Percentiles rank a stretch among this genome's conserved stretches.
Evolutionary conservation across 495 filamentous ascomycete species (phyloP).

Genomic region (Delitschia confertaspora): DNA sequence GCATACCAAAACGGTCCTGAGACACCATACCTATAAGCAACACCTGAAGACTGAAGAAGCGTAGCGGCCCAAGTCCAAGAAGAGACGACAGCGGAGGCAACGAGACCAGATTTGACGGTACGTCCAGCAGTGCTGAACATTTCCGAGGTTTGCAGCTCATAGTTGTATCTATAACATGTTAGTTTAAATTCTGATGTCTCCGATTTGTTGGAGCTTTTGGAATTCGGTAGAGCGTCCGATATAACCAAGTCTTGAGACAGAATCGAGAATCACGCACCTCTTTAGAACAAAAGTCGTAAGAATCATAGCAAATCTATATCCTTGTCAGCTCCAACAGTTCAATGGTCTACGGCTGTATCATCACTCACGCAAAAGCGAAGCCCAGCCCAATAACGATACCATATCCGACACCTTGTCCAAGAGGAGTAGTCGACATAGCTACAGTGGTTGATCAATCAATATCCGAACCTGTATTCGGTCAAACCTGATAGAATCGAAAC

Average conservation of each 20-base stretch:
- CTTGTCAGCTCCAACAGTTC: constrained; percentile 3
- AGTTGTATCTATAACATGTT: constrained; percentile 55
- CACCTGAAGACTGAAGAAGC: constrained; percentile 70
- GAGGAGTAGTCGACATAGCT: constrained; percentile 11
- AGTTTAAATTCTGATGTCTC: neutral
- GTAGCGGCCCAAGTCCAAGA: constrained; percentile 94
- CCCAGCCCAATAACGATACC: constrained; percentile 34
- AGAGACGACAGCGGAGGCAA: constrained; percentile 90
- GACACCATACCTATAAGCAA: constrained; percentile 88
- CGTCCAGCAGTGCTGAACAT: constrained; percentile 95
- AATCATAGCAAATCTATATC: constrained; percentile 30
- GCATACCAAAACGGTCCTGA: constrained; percentile 92
- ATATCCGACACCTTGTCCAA: constrained; percentile 30
- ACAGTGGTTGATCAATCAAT: constrained; percentile 1
- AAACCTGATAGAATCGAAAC: neutral
- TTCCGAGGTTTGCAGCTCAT: constrained; percentile 91
- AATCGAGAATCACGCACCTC: constrained; percentile 20
- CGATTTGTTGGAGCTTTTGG: neutral
- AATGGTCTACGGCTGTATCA: neutral
- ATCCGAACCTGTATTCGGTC: neutral
- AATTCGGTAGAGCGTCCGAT: neutral
- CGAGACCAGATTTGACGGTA: constrained; percentile 88
- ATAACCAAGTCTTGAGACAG: too few relatives aligned
- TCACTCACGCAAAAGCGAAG: constrained; percentile 33
- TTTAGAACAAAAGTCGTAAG: constrained; percentile 36